phyloP scores from a whole-genome alignment of 2,329 filamentous ascomycete species.

The Zopfia rhizophila region DNA sequence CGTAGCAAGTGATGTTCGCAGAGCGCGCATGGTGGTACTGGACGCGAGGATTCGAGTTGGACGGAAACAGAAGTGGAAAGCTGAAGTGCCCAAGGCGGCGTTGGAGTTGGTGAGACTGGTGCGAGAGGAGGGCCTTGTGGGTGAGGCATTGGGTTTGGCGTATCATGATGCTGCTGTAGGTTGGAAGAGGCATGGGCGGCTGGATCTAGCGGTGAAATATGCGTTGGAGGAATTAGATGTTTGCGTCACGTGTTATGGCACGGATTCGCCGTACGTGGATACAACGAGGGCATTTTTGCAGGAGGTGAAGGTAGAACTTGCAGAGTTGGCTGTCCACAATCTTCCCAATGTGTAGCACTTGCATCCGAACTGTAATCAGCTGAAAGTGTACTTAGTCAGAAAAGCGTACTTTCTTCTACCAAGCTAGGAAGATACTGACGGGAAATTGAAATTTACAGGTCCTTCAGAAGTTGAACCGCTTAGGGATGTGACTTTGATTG shows the following conservation, averaged over 20 bases:
- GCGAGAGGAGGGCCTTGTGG: constrained; percentile 28
- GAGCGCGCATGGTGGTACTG: constrained; percentile 27
- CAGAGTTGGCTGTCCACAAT: too few species aligned
- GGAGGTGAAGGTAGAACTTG: constrained; percentile 9
- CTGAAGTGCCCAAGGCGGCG: constrained; percentile 21
- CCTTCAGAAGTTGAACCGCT: too few species aligned
- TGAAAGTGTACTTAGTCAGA: too few species aligned
- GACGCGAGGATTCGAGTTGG: constrained; percentile 24
- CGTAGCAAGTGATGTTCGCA: constrained; percentile 20
- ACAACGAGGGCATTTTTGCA: constrained; percentile 13
- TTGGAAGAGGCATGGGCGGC: constrained; percentile 24
- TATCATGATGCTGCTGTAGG: constrained; percentile 30
- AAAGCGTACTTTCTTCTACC: too few species aligned
- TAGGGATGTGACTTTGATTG: too few species aligned
- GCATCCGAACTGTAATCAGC: too few species aligned
- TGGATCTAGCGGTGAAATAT: constrained; percentile 23
- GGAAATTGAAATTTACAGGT: too few species aligned
- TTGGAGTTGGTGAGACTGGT: constrained; percentile 26
- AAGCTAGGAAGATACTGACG: too few species aligned
- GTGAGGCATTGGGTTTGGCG: constrained; percentile 30
- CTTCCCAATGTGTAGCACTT: too few species aligned
- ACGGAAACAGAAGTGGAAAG: constrained; percentile 25
- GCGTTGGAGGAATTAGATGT: constrained; percentile 24
- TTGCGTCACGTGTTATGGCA: constrained; percentile 24
- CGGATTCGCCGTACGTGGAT: constrained; percentile 21